Evolutionary conservation across 345 rosid genomes (phyloP), one percentile per base, ranked within the genome.

Genomic region (Abelmoschus esculentus): DNA sequence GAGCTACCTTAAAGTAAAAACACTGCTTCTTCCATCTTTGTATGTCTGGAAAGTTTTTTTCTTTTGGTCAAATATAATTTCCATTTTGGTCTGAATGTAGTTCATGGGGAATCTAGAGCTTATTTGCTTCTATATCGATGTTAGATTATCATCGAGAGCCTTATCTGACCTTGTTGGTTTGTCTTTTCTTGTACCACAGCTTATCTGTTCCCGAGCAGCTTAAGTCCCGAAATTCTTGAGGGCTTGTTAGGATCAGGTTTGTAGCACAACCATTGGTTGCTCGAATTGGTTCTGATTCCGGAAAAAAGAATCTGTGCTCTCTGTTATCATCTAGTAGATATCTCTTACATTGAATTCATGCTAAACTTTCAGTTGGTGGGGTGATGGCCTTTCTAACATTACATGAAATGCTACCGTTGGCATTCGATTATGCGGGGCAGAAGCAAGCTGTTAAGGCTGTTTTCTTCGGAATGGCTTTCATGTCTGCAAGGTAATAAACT

Each of bases 391-490:
- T 95, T 82, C 86, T 95, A 26, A 95, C 99, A 29, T 83, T 95
- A 77, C 99, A 95, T 60, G 99, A 91, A 75, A 91, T 95, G 99
- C 87, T 95, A 62, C 99, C 99, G 3, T 83, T 95, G 82, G 99
- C 99, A 69, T 91, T 95, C 78, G 96, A 95, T 80, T 95, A 95
- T 81, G 97, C 97, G 26, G 99, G 97, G 38, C 99, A 85, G 85
- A 95, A 95, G 75, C 99, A 90, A 79, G 97, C 99, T 59, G 96
- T 91, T 31, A 95, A 95, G 79, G 99, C 99, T 59, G 96, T 91
- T 60, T 95, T 95, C 85, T 62, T 90, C n/a, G 99, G 99, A 28
- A 95, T 95, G 99, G 96, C 96, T 66, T 95, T 87, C 86, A 95
- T 95, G 99, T 95, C 99, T 38, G 96, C 96, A 44, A 95, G 99